Evolutionary conservation across 129 eudicot genomes (phyloP).

Genomic region (Escallonia rubra): DNA sequence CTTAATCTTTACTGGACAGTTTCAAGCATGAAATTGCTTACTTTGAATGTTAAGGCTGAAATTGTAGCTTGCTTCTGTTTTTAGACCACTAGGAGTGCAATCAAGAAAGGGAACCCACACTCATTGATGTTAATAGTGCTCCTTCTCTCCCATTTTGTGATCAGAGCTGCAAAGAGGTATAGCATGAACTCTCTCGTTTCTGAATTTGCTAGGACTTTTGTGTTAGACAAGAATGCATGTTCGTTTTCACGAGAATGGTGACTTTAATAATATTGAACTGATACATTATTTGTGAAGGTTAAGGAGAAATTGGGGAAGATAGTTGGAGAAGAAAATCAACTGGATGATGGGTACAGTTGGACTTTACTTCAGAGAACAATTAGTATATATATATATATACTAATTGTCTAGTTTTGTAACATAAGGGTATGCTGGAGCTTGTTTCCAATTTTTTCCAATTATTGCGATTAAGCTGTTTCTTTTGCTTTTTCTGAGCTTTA

Average conservation of each 20-base stretch:
- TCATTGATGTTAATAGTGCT: constrained; percentile 22
- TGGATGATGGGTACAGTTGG: constrained; percentile 45
- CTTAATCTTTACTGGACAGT: not conserved
- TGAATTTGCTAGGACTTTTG: not conserved
- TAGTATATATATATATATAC: no score
- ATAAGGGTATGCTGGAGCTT: no score
- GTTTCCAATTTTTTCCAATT: no score
- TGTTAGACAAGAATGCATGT: not conserved
- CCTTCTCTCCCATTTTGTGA: constrained; percentile 40
- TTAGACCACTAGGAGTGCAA: constrained; percentile 52
- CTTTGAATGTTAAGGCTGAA: not conserved
- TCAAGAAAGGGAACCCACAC: constrained; percentile 2
- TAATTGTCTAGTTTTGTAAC: no score
- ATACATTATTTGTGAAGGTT: constrained; percentile 22
- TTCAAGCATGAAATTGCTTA: not conserved
- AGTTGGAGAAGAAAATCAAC: constrained; percentile 33
- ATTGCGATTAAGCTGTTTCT: no score
- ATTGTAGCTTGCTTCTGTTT: not conserved
- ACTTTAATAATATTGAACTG: not conserved
- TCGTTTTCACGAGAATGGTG: not conserved
- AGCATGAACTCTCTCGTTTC: not conserved
- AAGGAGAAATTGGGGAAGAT: constrained; percentile 34
- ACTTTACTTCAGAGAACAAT: constrained; percentile 38
- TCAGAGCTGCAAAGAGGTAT: constrained; percentile 47
- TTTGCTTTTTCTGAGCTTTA: no score